Evolutionary conservation across 2,329 filamentous ascomycete species (phyloP), one percentile per base, ranked within the genome.

Genomic region (Diaporthe citriasiana): DNA sequence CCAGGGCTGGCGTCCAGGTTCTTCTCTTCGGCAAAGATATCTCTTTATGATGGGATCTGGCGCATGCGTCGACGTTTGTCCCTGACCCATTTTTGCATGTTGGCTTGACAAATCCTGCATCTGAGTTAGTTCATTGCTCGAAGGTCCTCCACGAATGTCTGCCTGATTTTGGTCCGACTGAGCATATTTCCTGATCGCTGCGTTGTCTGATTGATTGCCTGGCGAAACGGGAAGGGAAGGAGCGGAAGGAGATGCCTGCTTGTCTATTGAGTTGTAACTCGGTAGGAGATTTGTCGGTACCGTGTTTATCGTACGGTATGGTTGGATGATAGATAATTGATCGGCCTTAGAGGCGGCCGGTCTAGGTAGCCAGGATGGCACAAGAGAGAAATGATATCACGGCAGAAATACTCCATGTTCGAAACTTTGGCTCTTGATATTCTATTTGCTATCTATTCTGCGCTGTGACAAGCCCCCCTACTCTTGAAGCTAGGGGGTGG

Each of bases 91-190:
- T 76, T 56, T 59, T 56, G 74, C 74, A 74, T 75, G 68, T 70
- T 50, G 68, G 60, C 59, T 56, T 50, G 66, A 71, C 60, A 42
- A 51, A 38, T 63, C 51, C 22, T 56, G 51, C 42, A 55, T 55
- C 35, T 66, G 77, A 69, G 77, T 76, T 78, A 10, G 77, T 70
- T 76, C 75, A 77, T 74, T 76, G 76, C 50, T 77, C 75, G 70
- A 75, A 76, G 77, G 70, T 53, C 35, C 33, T 53, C 33, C 27
- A 40, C 47, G n/a, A 68, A 53, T 30, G 63, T 68, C n/a, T 53
- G 63, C 47, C 38, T 68, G 47, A 40, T 17, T 40, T 40, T 25
- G 40, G n/a, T 53, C 47, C 22, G 63, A 35, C 53, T 53, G 63
- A 63, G 70, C 57, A 72, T 60, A 75, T 60, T 42, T 71, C 45